Conservation (phyloP, 2,329 filamentous ascomycete genomes). For the Aspergillus intermedius region DNA sequence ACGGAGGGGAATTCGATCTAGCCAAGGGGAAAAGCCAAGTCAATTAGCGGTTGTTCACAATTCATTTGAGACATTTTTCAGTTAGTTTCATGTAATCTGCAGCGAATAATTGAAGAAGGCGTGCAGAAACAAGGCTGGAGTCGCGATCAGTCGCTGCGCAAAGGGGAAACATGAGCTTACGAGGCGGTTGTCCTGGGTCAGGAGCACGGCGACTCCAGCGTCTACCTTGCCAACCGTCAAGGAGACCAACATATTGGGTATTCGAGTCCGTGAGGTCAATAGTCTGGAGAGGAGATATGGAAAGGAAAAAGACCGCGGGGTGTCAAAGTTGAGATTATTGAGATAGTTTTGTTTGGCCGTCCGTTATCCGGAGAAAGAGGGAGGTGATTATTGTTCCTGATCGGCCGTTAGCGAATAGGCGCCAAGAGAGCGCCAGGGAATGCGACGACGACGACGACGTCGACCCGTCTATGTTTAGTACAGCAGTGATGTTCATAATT, state of each 20-base stretch:
- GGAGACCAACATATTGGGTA: slow-evolving; percentile 73
- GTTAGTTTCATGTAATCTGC: neutral
- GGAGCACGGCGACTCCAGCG: slow-evolving; percentile 90
- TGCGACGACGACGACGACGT: slow-evolving; percentile 1
- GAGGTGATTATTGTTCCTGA: slow-evolving; percentile 8
- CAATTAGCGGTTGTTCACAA: neutral
- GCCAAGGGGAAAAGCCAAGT: neutral
- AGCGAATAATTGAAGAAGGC: neutral
- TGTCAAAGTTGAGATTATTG: neutral
- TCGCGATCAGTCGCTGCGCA: slow-evolving; percentile 1
- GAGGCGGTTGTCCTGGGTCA: slow-evolving; percentile 94
- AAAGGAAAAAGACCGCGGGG: neutral
- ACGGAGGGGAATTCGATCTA: slow-evolving; percentile 99
- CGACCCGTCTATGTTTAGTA: neutral
- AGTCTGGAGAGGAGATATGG: slow-evolving; percentile 1
- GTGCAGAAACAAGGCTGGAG: neutral
- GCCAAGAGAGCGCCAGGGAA: neutral
- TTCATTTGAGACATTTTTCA: too few species aligned
- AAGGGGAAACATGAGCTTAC: slow-evolving; percentile 49
- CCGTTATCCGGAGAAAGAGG: too few species aligned
- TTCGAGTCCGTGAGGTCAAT: slow-evolving; percentile 2
- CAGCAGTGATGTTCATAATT: neutral
- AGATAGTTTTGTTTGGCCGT: neutral
- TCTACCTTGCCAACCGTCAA: slow-evolving; percentile 99
- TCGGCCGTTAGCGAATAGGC: neutral